Evolutionary conservation across 1,284 basidiomycete species (phyloP).

Genomic region (Kwoniella shivajii): DNA sequence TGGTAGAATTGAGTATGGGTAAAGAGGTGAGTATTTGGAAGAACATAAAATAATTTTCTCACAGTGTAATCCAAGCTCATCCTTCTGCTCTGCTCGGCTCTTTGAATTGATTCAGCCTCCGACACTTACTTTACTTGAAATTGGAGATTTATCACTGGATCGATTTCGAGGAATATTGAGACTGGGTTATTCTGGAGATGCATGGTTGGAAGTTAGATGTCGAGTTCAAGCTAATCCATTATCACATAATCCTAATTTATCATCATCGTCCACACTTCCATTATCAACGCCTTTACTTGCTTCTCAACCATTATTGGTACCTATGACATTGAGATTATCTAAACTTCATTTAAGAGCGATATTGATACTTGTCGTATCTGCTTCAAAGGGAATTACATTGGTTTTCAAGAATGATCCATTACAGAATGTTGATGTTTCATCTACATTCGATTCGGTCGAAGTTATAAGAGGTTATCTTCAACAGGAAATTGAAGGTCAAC

Average conservation of each 20-base stretch:
- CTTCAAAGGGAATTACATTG: constrained; percentile 95
- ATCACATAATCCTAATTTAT: constrained; percentile 77
- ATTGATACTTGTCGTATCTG: constrained; percentile 95
- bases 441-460: constrained; percentile 96
- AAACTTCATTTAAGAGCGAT: constrained; percentile 92
- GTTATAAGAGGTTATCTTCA: constrained; percentile 97
- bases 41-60: not conserved
- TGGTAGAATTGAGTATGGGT: constrained; percentile 97
- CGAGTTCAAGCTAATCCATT: constrained; percentile 73
- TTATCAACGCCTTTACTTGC: constrained; percentile 80
- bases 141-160: constrained; percentile 92
- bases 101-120: too few relatives aligned
- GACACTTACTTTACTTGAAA: constrained; percentile 94
- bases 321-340: constrained; percentile 96
- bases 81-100: too few relatives aligned
- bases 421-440: constrained; percentile 95
- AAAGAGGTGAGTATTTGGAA: constrained; percentile 83
- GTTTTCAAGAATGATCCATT: constrained; percentile 99
- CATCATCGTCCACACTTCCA: constrained; percentile 72
- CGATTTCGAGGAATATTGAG: constrained; percentile 98
- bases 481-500: constrained; percentile 92
- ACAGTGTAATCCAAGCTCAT: too few relatives aligned
- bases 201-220: constrained; percentile 91
- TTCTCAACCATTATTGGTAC: constrained; percentile 89
- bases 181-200: constrained; percentile 93